Percentiles rank a stretch among this genome's conserved stretches.
These are phyloP conservation scores for Teratosphaeria pseudoeucalypti DNA, from an alignment of 2,329 filamentous ascomycete genomes.

Conservation along the genomic window DNA sequence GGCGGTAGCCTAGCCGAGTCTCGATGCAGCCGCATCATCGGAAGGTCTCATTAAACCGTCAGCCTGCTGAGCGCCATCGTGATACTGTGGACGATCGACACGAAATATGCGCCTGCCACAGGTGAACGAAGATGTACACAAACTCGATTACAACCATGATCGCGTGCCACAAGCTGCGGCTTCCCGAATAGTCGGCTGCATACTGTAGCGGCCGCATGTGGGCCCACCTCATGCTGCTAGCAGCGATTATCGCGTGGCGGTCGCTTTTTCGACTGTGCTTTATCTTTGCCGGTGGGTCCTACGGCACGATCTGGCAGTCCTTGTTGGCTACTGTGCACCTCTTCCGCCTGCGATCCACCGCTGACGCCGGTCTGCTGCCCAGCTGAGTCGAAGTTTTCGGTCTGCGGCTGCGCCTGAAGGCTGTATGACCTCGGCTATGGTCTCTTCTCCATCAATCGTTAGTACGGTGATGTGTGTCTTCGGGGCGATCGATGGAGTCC, in stretches of 20 bases:
- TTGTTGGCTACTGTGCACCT: not conserved
- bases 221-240: not conserved
- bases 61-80: no score
- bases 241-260: not conserved
- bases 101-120: not conserved
- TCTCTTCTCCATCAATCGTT: not conserved
- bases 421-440: not conserved
- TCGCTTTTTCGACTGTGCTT: not conserved
- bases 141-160: not conserved
- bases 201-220: not conserved
- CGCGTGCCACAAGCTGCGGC: not conserved
- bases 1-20: not conserved
- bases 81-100: no score
- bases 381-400: not conserved
- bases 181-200: not conserved
- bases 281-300: not conserved
- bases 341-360: not conserved
- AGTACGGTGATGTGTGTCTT: not conserved
- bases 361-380: not conserved
- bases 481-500: not conserved
- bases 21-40: not conserved
- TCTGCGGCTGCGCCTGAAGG: not conserved
- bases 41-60: no score
- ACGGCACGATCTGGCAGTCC: not conserved
- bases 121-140: not conserved